Evolutionary conservation across 2,329 filamentous ascomycete genomes (phyloP), one percentile per base, ranked within the genome.

Genomic region (Stachybotrys echinatus): DNA sequence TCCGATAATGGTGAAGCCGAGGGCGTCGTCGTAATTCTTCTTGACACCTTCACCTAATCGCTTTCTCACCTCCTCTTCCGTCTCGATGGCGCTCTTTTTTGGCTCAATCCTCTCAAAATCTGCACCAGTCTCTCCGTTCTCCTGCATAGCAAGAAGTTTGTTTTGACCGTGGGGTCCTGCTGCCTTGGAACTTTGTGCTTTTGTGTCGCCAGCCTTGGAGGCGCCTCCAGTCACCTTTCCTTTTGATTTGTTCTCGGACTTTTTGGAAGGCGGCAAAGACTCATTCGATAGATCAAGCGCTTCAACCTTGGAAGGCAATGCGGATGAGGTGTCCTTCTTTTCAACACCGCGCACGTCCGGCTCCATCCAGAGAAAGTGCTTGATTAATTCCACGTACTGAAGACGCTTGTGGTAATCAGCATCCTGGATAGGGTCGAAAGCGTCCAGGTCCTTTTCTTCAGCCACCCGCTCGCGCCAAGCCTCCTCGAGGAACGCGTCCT

Each of bases 401-500:
- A 60, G 23, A 17, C 61, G 54, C 31, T 56, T 58, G 19, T 60
- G 52, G 18, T 56, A 20, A 2, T 56, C 54, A 44, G 59, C 42
- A 14, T 63, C 60, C 39, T 62, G 52, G 6, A 64, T 63, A 3
- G 60, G 61, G 47, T 64, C 61, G 59, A 59, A 64, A 0, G 52
- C 52, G 18, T 56, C 58, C 1, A 59, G 58, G n/a, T 53, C 55
- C 2, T 62, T 55, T 1, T 48, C 22, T 5, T 56, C 55, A 1
- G 50, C 45, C 55, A 60, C 58, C 0, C 59, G 52, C 34, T 63
- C 56, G 12, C 37, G 48, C 12, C 58, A 63, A 1, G 58, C 61
- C 23, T 59, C 54, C 4, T 64, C 61, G 4, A 64, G 60, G 12
- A 56, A 64, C 1, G 57, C 57, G 50, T 64, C 62, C 45, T 64